A percentile compares a stretch with the other conserved stretches of the same genome.
These are phyloP conservation scores for Pichia sp. DNA, from an alignment of 1,139 yeast species.

Conservation along the genomic window DNA sequence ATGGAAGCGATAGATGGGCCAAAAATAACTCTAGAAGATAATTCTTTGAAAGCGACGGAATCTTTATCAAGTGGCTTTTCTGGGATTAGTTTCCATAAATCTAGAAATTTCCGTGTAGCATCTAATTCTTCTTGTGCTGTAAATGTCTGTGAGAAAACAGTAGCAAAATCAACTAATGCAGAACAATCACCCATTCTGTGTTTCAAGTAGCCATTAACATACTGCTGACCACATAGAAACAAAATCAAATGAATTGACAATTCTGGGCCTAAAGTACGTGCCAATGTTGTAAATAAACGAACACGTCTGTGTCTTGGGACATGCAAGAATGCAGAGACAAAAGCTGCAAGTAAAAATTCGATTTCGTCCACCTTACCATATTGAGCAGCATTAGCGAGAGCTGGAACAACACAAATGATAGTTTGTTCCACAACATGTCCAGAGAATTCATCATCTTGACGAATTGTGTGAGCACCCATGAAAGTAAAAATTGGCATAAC, in stretches of 20 bases:
- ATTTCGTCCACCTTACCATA: conserved; percentile 49
- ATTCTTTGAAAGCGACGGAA: conserved; percentile 29
- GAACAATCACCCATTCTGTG: conserved; percentile 60
- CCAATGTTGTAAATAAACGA: conserved; percentile 68
- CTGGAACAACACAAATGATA: conserved; percentile 83
- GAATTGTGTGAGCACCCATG: conserved; percentile 96
- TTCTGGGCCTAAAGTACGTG: conserved; percentile 66
- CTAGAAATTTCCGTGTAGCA: conserved; percentile 50
- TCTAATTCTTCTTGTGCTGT: conserved; percentile 59
- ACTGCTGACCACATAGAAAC: conserved; percentile 76
- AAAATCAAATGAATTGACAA: conserved; percentile 64
- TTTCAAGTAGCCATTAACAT: conserved; percentile 44
- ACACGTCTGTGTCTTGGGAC: conserved; percentile 96
- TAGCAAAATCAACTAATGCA: conserved; percentile 62
- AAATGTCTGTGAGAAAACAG: conserved; percentile 62
- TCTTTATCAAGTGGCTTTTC: conserved; percentile 30
- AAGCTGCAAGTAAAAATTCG: conserved; percentile 80
- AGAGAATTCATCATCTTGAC: conserved; percentile 95
- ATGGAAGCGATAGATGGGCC: conserved; percentile 53
- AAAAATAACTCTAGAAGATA: conserved; percentile 53
- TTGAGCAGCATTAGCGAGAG: conserved; percentile 60
- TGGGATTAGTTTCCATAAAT: conserved; percentile 49
- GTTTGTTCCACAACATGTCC: conserved; percentile 91
- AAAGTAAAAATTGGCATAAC: conserved; percentile 98
- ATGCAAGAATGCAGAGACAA: conserved; percentile 88